Evolutionary conservation across 176 grass and related monocot genomes (phyloP).

Genomic region (Calamus simplicifolius): DNA sequence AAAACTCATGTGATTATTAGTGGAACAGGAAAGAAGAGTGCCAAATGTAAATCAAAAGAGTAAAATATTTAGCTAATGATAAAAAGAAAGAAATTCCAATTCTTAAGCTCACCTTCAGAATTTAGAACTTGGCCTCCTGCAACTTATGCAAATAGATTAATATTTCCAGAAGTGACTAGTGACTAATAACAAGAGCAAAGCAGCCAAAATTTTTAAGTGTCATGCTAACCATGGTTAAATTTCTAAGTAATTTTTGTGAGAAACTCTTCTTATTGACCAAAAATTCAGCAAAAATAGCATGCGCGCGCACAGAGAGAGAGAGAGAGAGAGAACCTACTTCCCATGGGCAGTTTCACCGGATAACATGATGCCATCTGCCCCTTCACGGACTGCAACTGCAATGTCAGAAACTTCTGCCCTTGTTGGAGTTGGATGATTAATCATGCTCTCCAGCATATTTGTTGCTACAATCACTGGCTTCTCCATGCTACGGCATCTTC

Average conservation of each 20-base stretch:
- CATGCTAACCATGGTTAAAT: too few relatives aligned
- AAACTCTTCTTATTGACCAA: neutral
- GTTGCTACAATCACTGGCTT: slow-evolving; percentile 95
- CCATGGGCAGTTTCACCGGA: slow-evolving; percentile 96
- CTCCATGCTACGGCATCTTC: slow-evolving; percentile 67
- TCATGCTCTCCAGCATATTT: slow-evolving; percentile 99
- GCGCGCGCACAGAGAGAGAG: neutral
- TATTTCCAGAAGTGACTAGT: too few relatives aligned
- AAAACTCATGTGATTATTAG: too few relatives aligned
- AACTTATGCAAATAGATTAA: too few relatives aligned
- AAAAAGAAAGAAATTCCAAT: too few relatives aligned
- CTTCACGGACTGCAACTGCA: slow-evolving; percentile 84
- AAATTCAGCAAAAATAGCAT: neutral
- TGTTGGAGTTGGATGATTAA: slow-evolving; percentile 90
- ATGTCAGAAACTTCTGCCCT: slow-evolving; percentile 94
- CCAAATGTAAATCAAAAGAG: too few relatives aligned
- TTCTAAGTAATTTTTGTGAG: too few relatives aligned
- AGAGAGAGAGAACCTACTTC: slow-evolving; percentile 47
- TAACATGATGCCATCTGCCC: slow-evolving; percentile 91
- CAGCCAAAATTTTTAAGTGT: too few relatives aligned
- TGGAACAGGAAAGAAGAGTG: too few relatives aligned
- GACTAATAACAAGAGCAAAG: too few relatives aligned
- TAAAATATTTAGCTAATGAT: slow-evolving; percentile 5
- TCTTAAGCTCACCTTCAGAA: too few relatives aligned
- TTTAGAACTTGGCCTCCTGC: too few relatives aligned